phyloP scores from a whole-genome alignment of 2,329 filamentous ascomycete genomes.

The Scytalidium lignicola region DNA sequence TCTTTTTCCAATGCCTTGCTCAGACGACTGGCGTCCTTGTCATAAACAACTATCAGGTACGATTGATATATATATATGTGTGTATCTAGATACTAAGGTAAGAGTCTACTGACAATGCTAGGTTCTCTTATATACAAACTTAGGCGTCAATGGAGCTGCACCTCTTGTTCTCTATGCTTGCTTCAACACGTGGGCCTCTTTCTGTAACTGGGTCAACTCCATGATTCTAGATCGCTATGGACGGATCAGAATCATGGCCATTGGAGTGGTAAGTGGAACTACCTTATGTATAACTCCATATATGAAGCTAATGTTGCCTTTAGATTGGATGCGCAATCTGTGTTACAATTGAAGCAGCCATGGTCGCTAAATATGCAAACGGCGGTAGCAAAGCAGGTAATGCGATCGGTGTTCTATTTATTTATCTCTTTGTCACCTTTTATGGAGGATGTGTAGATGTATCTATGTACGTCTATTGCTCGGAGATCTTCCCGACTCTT shows the following conservation, averaged over 20 bases:
- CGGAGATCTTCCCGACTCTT: slow-evolving; percentile 5
- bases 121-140: slow-evolving; percentile 7
- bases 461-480: slow-evolving; percentile 4
- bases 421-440: slow-evolving; percentile 9
- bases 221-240: slow-evolving; percentile 10
- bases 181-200: slow-evolving; percentile 5
- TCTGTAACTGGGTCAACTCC: slow-evolving; percentile 9
- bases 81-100: slow-evolving; percentile 3
- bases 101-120: slow-evolving; percentile 5
- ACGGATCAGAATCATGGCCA: slow-evolving; percentile 5
- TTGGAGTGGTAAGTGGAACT: slow-evolving; percentile 7
- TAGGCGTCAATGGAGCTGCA: slow-evolving; percentile 5
- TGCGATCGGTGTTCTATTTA: slow-evolving; percentile 8
- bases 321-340: background rate
- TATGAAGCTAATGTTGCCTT: background rate
- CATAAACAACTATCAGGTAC: slow-evolving; percentile 7
- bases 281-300: background rate
- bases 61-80: slow-evolving; percentile 3
- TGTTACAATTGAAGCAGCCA: slow-evolving; percentile 2
- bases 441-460: slow-evolving; percentile 5
- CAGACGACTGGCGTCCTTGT: slow-evolving; percentile 8
- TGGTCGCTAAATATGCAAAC: slow-evolving; percentile 7
- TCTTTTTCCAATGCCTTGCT: slow-evolving; percentile 3
- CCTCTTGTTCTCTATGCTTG: slow-evolving; percentile 7
- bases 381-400: slow-evolving; percentile 6